These are phyloP conservation scores for Tuber aestivum DNA, from an alignment of 495 filamentous ascomycete genomes.

Conservation along the genomic window DNA sequence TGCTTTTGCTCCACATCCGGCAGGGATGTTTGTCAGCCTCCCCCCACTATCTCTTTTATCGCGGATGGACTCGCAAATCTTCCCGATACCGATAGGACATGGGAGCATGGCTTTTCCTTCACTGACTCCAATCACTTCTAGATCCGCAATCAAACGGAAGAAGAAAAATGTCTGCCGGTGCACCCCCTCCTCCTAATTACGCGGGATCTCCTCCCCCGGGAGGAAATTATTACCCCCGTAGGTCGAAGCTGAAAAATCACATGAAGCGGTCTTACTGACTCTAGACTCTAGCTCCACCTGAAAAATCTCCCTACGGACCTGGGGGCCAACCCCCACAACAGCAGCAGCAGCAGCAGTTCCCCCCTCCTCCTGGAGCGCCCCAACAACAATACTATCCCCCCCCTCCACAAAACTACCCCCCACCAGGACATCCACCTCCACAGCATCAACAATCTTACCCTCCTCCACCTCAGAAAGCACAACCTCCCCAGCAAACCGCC, in stretches of 20 bases:
- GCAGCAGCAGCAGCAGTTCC: conserved; percentile 20
- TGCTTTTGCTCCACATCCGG: neutral
- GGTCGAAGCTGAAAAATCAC: neutral
- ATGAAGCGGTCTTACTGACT: neutral
- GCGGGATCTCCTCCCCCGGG: conserved; percentile 25
- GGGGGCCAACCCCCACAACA: neutral
- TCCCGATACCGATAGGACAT: neutral
- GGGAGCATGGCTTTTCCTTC: neutral
- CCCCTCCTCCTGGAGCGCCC: conserved; percentile 32
- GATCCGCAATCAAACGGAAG: conserved; percentile 8
- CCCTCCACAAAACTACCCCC: conserved; percentile 44
- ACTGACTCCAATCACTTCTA: neutral
- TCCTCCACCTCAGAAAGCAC: conserved; percentile 46
- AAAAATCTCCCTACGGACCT: conserved; percentile 4
- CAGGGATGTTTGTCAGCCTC: conserved; percentile 8
- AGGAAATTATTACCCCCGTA: conserved; percentile 36
- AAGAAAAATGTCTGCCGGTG: conserved; percentile 27
- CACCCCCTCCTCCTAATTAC: conserved; percentile 33
- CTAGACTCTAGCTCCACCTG: neutral
- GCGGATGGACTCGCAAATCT: neutral
- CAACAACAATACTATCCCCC: conserved; percentile 45
- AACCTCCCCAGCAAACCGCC: conserved; percentile 34
- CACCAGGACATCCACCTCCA: conserved; percentile 41
- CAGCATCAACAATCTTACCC: conserved; percentile 46
- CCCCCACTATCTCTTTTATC: conserved; percentile 1